Conservation (phyloP, 345 rosid species). For the Rhodomyrtus tomentosa region DNA sequence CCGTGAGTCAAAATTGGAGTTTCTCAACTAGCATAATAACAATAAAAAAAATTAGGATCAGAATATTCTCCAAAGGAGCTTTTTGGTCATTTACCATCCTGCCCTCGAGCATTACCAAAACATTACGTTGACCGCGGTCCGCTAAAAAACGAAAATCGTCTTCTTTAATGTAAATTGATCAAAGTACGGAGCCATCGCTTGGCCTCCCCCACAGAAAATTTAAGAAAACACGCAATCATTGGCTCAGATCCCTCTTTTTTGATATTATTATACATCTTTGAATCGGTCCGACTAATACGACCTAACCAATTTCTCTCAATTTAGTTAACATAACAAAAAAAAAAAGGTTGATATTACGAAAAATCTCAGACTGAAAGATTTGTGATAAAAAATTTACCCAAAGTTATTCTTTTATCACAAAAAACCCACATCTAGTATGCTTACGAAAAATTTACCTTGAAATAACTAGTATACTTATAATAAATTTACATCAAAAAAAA, state of each 20-base stretch:
- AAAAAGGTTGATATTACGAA: too few species aligned
- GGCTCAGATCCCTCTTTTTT: not conserved
- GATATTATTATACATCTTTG: not conserved
- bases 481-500: too few species aligned
- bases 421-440: too few species aligned
- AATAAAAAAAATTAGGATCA: not conserved
- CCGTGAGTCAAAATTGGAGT: not conserved
- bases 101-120: not conserved
- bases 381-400: too few species aligned
- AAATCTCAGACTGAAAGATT: too few species aligned
- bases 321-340: not conserved
- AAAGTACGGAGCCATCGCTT: not conserved
- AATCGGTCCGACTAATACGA: not conserved
- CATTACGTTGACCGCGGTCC: not conserved
- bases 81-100: not conserved
- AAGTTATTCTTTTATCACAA: too few species aligned
- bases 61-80: not conserved
- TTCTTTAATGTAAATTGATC: not conserved
- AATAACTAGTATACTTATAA: too few species aligned
- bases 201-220: not conserved
- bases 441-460: too few species aligned
- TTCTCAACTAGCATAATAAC: not conserved
- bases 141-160: not conserved
- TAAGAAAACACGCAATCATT: not conserved
- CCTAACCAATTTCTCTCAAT: not conserved